These are phyloP conservation scores for Discostella stelligera DNA, from an alignment of 352 stramenopile species.

Conservation along the genomic window DNA sequence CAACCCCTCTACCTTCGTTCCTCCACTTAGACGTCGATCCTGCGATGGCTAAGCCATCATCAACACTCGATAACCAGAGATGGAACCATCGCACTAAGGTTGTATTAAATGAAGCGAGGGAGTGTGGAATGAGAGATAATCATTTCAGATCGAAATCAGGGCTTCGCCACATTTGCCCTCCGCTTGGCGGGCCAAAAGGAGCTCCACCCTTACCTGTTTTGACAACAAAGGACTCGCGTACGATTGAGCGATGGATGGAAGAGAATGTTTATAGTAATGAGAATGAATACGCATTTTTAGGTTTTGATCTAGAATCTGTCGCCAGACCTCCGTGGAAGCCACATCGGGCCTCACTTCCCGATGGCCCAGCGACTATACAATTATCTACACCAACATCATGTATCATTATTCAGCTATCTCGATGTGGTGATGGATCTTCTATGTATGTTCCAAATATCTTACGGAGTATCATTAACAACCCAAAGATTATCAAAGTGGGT, in stretches of 20 bases:
- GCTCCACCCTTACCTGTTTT: conserved; percentile 38
- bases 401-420: conserved; percentile 63
- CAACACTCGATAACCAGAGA: neutral
- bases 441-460: conserved; percentile 39
- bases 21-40: neutral
- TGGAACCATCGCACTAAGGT: neutral
- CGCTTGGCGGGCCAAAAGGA: conserved; percentile 32
- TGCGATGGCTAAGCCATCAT: neutral
- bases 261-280: conserved; percentile 27
- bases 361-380: conserved; percentile 64
- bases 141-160: conserved; percentile 4
- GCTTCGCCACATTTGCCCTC: conserved; percentile 22
- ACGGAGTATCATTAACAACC: conserved; percentile 53
- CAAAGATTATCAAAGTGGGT: conserved; percentile 65
- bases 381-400: conserved; percentile 51
- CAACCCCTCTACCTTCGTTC: neutral
- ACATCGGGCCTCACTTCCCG: conserved; percentile 42
- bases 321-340: conserved; percentile 44
- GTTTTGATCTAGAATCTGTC: conserved; percentile 51
- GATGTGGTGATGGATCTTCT: conserved; percentile 35
- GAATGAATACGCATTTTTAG: conserved; percentile 32
- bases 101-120: neutral
- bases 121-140: neutral
- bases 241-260: conserved; percentile 43
- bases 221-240: conserved; percentile 37